Evolutionary conservation across 176 grass and related monocot genomes (phyloP), one percentile per base, ranked within the genome.

Genomic region (Tillandsia leiboldiana): DNA sequence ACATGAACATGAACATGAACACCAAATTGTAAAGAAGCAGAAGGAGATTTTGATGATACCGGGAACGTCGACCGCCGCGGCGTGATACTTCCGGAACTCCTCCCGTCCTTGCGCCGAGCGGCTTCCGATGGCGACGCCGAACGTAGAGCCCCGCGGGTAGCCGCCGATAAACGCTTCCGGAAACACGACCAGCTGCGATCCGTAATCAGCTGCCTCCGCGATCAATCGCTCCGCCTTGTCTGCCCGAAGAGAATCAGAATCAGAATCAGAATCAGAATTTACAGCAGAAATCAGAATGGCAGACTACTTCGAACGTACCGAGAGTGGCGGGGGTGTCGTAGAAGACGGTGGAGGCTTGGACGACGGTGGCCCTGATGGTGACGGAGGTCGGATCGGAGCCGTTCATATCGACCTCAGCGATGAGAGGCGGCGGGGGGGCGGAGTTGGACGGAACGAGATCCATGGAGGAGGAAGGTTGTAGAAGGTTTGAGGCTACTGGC

Each of bases 111-210:
- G 87, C 5, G 79, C 79, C 9, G 84, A 81, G 56, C 89, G 86
- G 78, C 75, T 87, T 51, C 93, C 93, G 29, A 97, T 72, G 49
- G 78, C 64, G 72, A 99, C 67, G 62, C 94, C 94, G 70, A 90
- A 99, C 29, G 86, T 90, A 75, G 82, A 90, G 26, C 89, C 94
- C 67, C 67, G 84, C 70, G 94, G 94, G 70, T 99, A 93, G 11
- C 94, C 94, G 23, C 94, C 94, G 50, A 99, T 72, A 65, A 99
- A 99, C 12, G 77, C 87, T 87, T 99, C 94, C 1, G 94, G 94
- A 76, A 99, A 99, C 47, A 99, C 67, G 54, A 99, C 77, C 56
- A 99, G 57, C 74, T 93, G 94, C 26, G 94, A 87, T 70, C 94
- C 89, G 49, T 83, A 79, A 8, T 82, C 83, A 72, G 87, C 87